phyloP scores from a whole-genome alignment of 2,329 filamentous ascomycete species.

The Fusarium subglutinans region DNA sequence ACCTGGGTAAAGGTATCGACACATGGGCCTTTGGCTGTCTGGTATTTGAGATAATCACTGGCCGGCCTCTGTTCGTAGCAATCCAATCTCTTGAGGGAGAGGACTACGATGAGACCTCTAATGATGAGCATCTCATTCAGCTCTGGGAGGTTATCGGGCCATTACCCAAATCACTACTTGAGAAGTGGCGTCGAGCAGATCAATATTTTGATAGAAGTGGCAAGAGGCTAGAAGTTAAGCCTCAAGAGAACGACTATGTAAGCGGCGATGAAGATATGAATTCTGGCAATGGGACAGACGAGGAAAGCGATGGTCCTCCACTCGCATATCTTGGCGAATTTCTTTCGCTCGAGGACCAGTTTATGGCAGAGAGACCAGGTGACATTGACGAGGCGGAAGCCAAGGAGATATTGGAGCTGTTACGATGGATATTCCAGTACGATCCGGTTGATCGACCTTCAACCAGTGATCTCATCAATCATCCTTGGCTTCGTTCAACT shows the following conservation, averaged over 20 bases:
- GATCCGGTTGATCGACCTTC: neutral
- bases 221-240: neutral
- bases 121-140: neutral
- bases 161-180: neutral
- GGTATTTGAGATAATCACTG: neutral
- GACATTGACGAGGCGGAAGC: neutral
- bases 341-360: neutral
- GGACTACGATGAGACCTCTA: neutral
- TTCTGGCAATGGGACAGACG: neutral
- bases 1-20: neutral
- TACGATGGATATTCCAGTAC: neutral
- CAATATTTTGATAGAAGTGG: neutral
- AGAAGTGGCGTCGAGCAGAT: neutral
- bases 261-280: neutral
- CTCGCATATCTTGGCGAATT: neutral
- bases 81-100: neutral
- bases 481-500: neutral
- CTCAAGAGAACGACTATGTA: neutral
- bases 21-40: neutral
- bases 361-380: neutral
- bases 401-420: neutral
- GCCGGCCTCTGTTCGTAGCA: neutral
- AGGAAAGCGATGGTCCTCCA: neutral
- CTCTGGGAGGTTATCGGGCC: neutral
- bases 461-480: neutral